Evolutionary conservation across 768 basidiomycete species (phyloP), one percentile per base, ranked within the genome.

Genomic region (Zangia roseola): DNA sequence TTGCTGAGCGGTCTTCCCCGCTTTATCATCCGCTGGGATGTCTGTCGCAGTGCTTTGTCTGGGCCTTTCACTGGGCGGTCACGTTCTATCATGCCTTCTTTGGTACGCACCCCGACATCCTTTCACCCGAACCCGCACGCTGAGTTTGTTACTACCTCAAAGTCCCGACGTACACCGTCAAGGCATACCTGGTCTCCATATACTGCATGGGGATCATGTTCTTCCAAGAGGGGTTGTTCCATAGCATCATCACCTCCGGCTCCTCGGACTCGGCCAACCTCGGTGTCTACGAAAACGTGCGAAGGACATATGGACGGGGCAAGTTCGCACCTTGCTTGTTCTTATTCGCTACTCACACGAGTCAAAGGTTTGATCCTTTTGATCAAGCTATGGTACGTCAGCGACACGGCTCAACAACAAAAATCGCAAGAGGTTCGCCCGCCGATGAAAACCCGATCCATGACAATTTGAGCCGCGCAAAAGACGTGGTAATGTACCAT

Each of bases 1-100:
- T 63, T 16, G 50, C 59, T 0, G 54, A 62, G 20, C 20, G 10
- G 13, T 59, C 59, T 13, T 61, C 62, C 16, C 28, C 57, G 6
- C 13, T 62, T 28, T 59, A 64, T 14, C 62, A 64, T 45, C 59
- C 62, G 0, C 17, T 59, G 0, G 62, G 62, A 26, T 63, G 62
- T 41, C 53, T 62, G 10, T n/a, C 51, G 0, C 63, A 64, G 34
- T 63, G 60, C 26, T 56, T 43, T 20, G 30, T 57, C 16, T 63
- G 62, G 62, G 59, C 59, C 9, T 49, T 64, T 23, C 62, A 63
- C 23, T 64, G 56, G 59, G 44, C 49, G 4, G 38, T 59, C 33
- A 49, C 53, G 0, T 23, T 55, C 0, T 63, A 64, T 43, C 43
- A 52, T 14, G 62, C 59, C 23, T 43, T 49, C 46, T 64, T 63